Conservation (phyloP, 352 stramenopile species). For the Elongisporangium anandrum region DNA sequence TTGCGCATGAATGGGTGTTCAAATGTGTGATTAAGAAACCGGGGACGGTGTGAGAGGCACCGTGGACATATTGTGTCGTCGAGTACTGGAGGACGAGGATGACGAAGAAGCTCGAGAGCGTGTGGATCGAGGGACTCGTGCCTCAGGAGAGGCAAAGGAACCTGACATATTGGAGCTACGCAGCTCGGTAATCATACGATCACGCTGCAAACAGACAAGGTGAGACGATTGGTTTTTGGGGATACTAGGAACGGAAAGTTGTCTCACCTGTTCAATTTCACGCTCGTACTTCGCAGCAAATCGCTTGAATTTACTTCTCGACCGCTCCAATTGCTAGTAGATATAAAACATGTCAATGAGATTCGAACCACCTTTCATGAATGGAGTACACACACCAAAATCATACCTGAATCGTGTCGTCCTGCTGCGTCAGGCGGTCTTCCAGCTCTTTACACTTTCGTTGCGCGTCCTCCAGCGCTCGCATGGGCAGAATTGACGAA, state of each 20-base stretch:
- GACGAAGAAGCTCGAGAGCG: slow-evolving; percentile 29
- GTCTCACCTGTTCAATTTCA: slow-evolving; percentile 71
- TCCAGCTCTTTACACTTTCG: slow-evolving; percentile 76
- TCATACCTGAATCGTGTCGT: slow-evolving; percentile 77
- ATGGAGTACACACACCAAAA: slow-evolving; percentile 2
- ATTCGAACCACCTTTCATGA: slow-evolving; percentile 2
- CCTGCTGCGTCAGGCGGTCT: slow-evolving; percentile 61
- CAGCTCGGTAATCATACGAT: slow-evolving; percentile 42
- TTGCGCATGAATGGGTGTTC: background rate
- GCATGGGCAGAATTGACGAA: slow-evolving; percentile 58
- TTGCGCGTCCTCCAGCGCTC: slow-evolving; percentile 63
- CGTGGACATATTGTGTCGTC: slow-evolving; percentile 2
- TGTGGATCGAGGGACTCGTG: slow-evolving; percentile 8
- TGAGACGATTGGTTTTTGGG: background rate
- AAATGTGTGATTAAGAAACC: background rate
- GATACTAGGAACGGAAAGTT: background rate
- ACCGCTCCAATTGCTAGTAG: slow-evolving; percentile 81
- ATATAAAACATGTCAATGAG: slow-evolving; percentile 2
- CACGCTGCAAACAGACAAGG: slow-evolving; percentile 17
- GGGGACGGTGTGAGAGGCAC: background rate
- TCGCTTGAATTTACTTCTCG: slow-evolving; percentile 82
- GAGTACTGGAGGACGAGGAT: slow-evolving; percentile 19
- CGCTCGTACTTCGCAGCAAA: slow-evolving; percentile 83
- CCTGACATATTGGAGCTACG: slow-evolving; percentile 34
- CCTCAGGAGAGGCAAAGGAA: slow-evolving; percentile 38